Percentiles rank a stretch among this genome's conserved stretches.
These are phyloP conservation scores for Cladosporium oxysporum DNA, from an alignment of 2,329 filamentous ascomycete genomes.

Conservation along the genomic window DNA sequence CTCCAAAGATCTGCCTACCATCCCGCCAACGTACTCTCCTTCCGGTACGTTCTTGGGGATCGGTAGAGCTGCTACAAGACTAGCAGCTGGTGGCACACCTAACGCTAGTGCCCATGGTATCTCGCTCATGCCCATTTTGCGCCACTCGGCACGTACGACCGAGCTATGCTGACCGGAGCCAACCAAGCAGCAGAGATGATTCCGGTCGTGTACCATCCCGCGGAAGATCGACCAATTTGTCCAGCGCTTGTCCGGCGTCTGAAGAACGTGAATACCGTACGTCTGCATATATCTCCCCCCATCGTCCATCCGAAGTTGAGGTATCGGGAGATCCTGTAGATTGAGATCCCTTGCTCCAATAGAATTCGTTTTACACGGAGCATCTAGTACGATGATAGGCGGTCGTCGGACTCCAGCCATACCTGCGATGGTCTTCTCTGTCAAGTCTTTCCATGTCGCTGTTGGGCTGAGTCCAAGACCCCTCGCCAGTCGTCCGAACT, in stretches of 20 bases:
- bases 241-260: slow-evolving; percentile 50
- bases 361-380: neutral
- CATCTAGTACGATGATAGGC: neutral
- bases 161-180: slow-evolving; percentile 46
- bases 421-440: too few relatives aligned
- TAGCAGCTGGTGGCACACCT: neutral
- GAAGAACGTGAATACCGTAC: slow-evolving; percentile 52
- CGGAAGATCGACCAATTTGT: slow-evolving; percentile 51
- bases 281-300: slow-evolving; percentile 56
- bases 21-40: slow-evolving; percentile 51
- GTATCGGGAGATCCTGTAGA: slow-evolving; percentile 32
- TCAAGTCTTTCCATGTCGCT: too few relatives aligned
- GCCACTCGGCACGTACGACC: neutral
- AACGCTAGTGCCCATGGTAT: neutral
- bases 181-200: slow-evolving; percentile 45
- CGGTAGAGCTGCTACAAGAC: slow-evolving; percentile 38
- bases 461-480: too few relatives aligned
- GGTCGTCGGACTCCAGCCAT: too few relatives aligned
- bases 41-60: slow-evolving; percentile 54
- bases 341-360: neutral
- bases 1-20: slow-evolving; percentile 49
- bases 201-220: slow-evolving; percentile 51
- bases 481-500: neutral
- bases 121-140: neutral
- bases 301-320: slow-evolving; percentile 47